Evolutionary conservation across 1,284 basidiomycete genomes (phyloP).

Genomic region (Spongispora temasekensis): DNA sequence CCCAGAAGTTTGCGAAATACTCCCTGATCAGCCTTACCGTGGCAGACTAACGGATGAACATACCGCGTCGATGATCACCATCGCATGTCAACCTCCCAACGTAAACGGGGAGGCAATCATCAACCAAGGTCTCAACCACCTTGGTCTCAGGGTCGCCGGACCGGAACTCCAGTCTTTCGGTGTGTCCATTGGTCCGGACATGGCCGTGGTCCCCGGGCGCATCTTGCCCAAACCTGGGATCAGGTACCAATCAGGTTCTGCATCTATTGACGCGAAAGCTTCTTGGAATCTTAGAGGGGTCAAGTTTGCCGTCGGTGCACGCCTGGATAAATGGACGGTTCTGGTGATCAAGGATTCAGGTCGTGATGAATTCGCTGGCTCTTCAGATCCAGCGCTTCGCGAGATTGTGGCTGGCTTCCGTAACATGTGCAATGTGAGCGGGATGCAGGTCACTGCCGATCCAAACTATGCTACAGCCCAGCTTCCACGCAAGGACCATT

Average conservation of each 20-base stretch:
- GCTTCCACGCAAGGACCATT: constrained; percentile 21
- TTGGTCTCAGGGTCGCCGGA: constrained; percentile 56
- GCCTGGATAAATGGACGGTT: constrained; percentile 61
- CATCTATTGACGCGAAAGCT: constrained; percentile 60
- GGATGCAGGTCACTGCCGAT: constrained; percentile 48
- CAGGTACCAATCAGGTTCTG: constrained; percentile 48
- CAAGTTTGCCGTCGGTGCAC: constrained; percentile 59
- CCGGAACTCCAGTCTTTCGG: constrained; percentile 59
- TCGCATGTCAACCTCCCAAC: constrained; percentile 71
- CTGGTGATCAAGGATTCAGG: constrained; percentile 63
- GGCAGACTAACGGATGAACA: constrained; percentile 75
- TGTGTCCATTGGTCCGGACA: constrained; percentile 59
- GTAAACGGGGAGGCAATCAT: constrained; percentile 67
- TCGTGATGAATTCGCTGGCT: constrained; percentile 51
- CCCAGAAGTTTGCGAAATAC: constrained; percentile 71
- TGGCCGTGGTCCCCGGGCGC: constrained; percentile 77
- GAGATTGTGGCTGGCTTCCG: constrained; percentile 52
- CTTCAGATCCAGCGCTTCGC: constrained; percentile 52
- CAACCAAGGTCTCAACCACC: constrained; percentile 55
- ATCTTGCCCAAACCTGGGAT: constrained; percentile 63
- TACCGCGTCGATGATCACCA: constrained; percentile 69
- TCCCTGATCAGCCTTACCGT: constrained; percentile 70
- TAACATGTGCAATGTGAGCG: constrained; percentile 60
- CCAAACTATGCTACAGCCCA: constrained; percentile 18
- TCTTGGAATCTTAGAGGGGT: constrained; percentile 71